Evolutionary conservation across 257 asterid genomes (phyloP), one percentile per base, ranked within the genome.

Genomic region (Solanum okadae): DNA sequence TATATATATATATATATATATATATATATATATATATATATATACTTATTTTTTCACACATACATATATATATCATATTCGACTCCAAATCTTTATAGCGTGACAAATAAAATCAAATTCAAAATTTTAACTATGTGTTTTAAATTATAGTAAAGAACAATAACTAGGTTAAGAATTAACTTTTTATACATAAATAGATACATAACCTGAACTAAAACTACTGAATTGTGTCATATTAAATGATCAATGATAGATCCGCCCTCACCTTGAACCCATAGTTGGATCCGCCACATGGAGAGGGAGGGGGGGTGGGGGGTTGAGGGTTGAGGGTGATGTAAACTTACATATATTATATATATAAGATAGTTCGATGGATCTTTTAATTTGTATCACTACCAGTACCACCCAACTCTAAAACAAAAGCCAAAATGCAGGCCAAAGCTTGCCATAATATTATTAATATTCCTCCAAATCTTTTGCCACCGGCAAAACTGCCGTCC

Each of bases 341-440:
- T 67, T 25, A 22, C 33, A 10, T 71, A 61, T 35, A 8, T 8
- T 38, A 38, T 86, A 86, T 71, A 86, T 73, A 86, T 71, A 71
- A 71, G 33, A n/a, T 35, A 86, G 40, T 86, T 76, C 56, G 8
- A 7, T 86, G 65, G 72, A 49, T 12, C 56, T 22, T 44, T 68
- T 42, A 86, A 25, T 61, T 13, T 71, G 67, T 86, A 86, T 86
- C 70, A 71, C 56, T 70, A 23, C 27, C 68, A 71, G 37, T 70
- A 31, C 27, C n/a, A 46, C 35, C 52, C 56, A 52, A 15, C 79
- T 85, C 34, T 38, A 65, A 85, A 63, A 40, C 25, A 71, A 22
- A 89, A 88, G 82, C 84, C 87, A 84, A 90, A 90, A 95, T 96
- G 98, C 97, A 87, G 92, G 94, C 98, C 91, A 93, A 76, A 90